Base-by-base conservation (phyloP, 2,329 filamentous ascomycete genomes). In the Chaetomium globosum region DNA sequence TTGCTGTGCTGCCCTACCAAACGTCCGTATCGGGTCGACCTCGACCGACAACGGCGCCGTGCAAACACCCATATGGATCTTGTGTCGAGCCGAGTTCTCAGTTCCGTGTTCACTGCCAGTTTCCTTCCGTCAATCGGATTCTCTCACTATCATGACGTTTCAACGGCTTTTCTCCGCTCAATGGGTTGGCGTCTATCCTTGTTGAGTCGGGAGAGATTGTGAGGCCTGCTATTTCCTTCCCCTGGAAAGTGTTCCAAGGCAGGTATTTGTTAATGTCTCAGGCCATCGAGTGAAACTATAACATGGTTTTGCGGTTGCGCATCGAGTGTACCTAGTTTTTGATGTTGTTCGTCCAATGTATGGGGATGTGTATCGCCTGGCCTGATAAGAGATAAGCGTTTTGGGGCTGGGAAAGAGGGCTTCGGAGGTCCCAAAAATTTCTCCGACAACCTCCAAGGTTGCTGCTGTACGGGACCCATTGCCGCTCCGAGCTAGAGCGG, bases 351-450 rank as follows among this genome's bases (percentile, higher is more conserved):
- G 16, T n/a, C 16, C 5, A 43, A 30, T 30, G 26, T 28, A 12
- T 36, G 31, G 16, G 53, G 53, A 19, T 56, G 53, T 56, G 53
- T 56, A 56, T 56, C 53, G 53, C 31, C 10, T 31, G 3, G 28
- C 2, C n/a, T 26, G 53, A 56, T 56, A 56, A 56, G 53, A 21
- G 53, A 56, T 56, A 56, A 56, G 53, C n/a, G 28, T 21, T 55
- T 36, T 56, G 53, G 53, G 53, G 53, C 53, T 56, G 53, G 53
- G 53, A 39, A 56, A 56, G 53, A 56, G 53, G 53, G 53, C 53
- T 56, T 56, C 53, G 53, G 53, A 28, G 53, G 31, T 56, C 53
- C 21, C n/a, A 23, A 56, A 56, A 56, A 56, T 56, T 56, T 56
- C 53, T 56, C 53, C 53, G 53, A 56, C 53, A 10, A 39, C 12